Evolutionary conservation across 129 eudicot genomes (phyloP).

Genomic region (Helianthus annuus): DNA sequence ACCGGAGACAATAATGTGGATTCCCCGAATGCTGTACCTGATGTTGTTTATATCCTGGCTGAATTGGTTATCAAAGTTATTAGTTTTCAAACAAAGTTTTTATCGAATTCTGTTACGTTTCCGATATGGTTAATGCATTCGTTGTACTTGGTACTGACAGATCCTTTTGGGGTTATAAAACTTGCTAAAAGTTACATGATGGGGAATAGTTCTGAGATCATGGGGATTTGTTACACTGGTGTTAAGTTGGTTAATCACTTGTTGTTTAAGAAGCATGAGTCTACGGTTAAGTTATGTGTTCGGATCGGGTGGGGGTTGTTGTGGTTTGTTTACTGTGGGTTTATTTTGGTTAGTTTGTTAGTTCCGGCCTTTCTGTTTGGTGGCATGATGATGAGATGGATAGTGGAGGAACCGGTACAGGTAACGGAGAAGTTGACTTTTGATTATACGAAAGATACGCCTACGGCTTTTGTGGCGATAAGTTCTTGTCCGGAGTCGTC

Average conservation of each 20-base stretch:
- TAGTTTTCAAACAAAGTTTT: slow-evolving; percentile 47
- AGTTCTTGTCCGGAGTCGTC: slow-evolving; percentile 33
- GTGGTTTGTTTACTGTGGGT: slow-evolving; percentile 65
- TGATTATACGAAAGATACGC: slow-evolving; percentile 68
- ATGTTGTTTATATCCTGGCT: slow-evolving; percentile 38
- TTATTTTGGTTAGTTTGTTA: slow-evolving; percentile 52
- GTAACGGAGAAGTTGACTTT: slow-evolving; percentile 55
- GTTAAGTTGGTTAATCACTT: slow-evolving; percentile 32
- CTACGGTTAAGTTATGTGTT: slow-evolving; percentile 41
- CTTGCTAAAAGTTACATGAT: slow-evolving; percentile 28
- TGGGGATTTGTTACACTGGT: slow-evolving; percentile 27
- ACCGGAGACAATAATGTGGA: slow-evolving; percentile 26
- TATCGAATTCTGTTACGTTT: slow-evolving; percentile 45
- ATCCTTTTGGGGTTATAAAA: slow-evolving; percentile 49
- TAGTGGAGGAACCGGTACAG: slow-evolving; percentile 69
- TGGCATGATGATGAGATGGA: slow-evolving; percentile 51
- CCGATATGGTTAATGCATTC: slow-evolving; percentile 51
- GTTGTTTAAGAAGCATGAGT: slow-evolving; percentile 50
- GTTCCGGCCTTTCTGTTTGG: slow-evolving; percentile 59
- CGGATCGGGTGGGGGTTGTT: slow-evolving; percentile 62
- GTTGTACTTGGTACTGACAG: slow-evolving; percentile 48
- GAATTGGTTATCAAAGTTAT: slow-evolving; percentile 53
- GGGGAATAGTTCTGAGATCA: slow-evolving; percentile 17
- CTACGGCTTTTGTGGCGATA: slow-evolving; percentile 74
- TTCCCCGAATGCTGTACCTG: slow-evolving; percentile 19